Evolutionary conservation across 2,329 filamentous ascomycete species (phyloP), one percentile per base, ranked within the genome.

Genomic region (Xylariaceae sp.): DNA sequence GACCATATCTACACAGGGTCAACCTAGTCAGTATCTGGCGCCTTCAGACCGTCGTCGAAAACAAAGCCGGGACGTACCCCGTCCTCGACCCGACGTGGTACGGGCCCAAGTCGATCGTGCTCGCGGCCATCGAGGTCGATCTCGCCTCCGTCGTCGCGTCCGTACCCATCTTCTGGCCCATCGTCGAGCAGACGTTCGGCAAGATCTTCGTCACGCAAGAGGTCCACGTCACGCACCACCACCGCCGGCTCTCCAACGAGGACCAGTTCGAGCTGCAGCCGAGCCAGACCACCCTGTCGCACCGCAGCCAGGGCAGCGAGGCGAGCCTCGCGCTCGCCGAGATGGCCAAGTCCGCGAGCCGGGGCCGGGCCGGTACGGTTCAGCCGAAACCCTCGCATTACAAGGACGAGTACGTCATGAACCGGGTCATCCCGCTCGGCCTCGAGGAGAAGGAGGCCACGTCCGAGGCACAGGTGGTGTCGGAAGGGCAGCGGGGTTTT

Each of bases 61-160:
- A 49, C 30, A 48, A 57, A 16, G 61, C 61, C 3, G 58, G 48
- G 1, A 64, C 59, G 1, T 60, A 53, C 41, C 63, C 63, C 12
- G 61, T 62, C 1, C 37, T 59, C 3, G 63, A 66, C 41, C 63
- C 62, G 7, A 63, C 57, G 3, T 66, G 61, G 60, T 65, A 65
- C 43, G 59, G 52, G 6, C 57, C 58, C 17, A 48, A 53, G 26
- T 55, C 54, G 33, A 60, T 65, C 40, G 51, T 64, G 9, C 52
- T 65, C 4, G 61, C 59, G 1, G 55, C 52, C 0, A 50, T 65
- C 38, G 63, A 66, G 38, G 53, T 64, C 38, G 56, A 65, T 42
- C 52, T 56, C 3, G 56, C 58, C 12, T 58, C 53, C 34, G 58
- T 61, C 38, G 58, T 56, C 47, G 60, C 59, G 3, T 61, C 60